These are phyloP conservation scores for Acrocalymma vagum DNA, from an alignment of 2,329 filamentous ascomycete species.

Conservation along the genomic window DNA sequence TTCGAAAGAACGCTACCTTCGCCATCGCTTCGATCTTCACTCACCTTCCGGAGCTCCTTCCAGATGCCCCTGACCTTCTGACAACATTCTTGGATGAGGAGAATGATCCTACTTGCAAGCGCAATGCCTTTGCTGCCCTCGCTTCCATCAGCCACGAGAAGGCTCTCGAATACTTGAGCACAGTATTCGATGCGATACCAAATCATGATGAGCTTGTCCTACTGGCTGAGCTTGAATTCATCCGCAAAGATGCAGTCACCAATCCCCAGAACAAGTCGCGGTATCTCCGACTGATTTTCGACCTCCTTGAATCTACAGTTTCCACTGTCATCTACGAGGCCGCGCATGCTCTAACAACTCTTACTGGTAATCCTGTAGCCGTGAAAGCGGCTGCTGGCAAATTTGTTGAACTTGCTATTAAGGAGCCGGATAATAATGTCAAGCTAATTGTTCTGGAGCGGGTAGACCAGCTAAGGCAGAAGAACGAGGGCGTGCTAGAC, in stretches of 20 bases:
- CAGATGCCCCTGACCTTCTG: conserved; percentile 93
- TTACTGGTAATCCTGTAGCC: conserved; percentile 96
- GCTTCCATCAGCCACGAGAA: conserved; percentile 93
- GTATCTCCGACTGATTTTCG: conserved; percentile 94
- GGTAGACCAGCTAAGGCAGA: conserved; percentile 84
- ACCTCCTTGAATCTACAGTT: conserved; percentile 89
- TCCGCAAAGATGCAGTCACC: conserved; percentile 94
- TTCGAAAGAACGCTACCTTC: conserved; percentile 97
- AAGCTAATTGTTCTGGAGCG: conserved; percentile 97
- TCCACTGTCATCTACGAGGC: conserved; percentile 98
- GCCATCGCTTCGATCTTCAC: conserved; percentile 91
- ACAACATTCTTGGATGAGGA: conserved; percentile 88
- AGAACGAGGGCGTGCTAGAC: conserved; percentile 90
- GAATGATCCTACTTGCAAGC: conserved; percentile 94
- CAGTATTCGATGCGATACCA: conserved; percentile 90
- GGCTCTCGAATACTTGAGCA: conserved; percentile 85
- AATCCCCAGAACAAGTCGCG: conserved; percentile 95
- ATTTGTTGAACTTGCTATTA: conserved; percentile 96
- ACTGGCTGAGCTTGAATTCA: conserved; percentile 94
- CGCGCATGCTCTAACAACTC: conserved; percentile 89
- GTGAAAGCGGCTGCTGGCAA: conserved; percentile 96
- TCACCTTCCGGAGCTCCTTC: conserved; percentile 90
- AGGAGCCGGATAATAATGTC: conserved; percentile 98
- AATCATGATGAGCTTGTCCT: conserved; percentile 95
- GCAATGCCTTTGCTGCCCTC: conserved; percentile 94